Conservation (phyloP, 345 rosid genomes). For the Pistacia atlantica region DNA sequence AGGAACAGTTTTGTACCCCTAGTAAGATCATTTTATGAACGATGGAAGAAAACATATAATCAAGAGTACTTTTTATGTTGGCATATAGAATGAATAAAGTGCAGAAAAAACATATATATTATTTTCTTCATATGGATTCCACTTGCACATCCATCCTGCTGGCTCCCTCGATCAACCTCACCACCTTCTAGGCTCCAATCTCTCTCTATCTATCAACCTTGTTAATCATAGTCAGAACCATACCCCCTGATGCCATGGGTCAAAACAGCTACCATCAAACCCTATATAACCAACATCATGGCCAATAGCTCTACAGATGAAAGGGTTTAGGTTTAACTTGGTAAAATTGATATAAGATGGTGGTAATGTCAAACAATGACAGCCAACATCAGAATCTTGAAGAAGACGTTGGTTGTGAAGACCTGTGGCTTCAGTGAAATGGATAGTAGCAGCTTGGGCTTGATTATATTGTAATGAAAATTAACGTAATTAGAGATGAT, state of each 20-base stretch:
- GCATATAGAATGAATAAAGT: not conserved
- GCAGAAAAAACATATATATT: not conserved
- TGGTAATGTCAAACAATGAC: not conserved
- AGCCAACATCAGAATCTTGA: not conserved
- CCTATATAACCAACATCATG: not conserved
- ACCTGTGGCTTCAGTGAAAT: not conserved
- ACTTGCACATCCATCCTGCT: not conserved
- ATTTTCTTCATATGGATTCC: not conserved
- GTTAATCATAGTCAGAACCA: not conserved
- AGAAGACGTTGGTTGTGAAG: not conserved
- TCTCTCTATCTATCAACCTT: not conserved
- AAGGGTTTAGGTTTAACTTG: not conserved
- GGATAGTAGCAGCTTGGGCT: not conserved
- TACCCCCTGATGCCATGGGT: not conserved
- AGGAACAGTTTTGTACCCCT: not conserved
- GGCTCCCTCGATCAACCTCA: not conserved
- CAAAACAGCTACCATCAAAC: not conserved
- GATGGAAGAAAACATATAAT: not conserved
- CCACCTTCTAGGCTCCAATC: not conserved
- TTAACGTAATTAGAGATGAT: too few relatives aligned
- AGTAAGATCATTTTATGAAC: not conserved
- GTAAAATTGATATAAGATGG: not conserved
- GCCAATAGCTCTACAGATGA: not conserved
- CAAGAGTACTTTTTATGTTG: not conserved
- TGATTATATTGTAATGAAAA: too few relatives aligned